Evolutionary conservation across 2,329 filamentous ascomycete species (phyloP).

Genomic region (Alternaria atra): DNA sequence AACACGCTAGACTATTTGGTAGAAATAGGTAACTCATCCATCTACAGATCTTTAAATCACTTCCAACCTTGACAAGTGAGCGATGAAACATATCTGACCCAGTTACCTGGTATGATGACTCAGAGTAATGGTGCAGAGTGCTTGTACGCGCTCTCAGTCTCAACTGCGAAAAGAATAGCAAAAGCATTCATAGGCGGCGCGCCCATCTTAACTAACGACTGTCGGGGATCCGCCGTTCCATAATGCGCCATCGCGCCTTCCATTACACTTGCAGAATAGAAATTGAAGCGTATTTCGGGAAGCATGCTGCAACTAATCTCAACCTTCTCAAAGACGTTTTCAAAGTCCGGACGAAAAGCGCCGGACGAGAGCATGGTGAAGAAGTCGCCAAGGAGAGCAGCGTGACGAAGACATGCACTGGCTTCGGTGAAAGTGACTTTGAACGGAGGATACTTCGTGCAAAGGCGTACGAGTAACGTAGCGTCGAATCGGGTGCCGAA

Average conservation of each 20-base stretch:
- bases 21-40: not conserved
- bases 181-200: not conserved
- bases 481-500: not conserved
- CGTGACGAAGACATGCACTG: not conserved
- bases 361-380: not conserved
- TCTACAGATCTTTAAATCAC: not conserved
- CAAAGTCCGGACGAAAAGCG: not conserved
- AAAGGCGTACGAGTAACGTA: not conserved
- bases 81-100: not conserved
- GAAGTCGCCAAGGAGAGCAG: not conserved
- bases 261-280: not conserved
- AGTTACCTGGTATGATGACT: not conserved
- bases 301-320: not conserved
- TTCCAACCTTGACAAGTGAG: not conserved
- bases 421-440: not conserved
- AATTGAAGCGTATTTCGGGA: not conserved
- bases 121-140: not conserved
- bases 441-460: not conserved
- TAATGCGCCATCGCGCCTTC: not conserved
- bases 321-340: not conserved
- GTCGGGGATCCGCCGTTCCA: not conserved
- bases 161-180: not conserved
- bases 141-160: not conserved
- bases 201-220: not conserved
- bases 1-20: not conserved